A percentile compares a stretch with the other conserved stretches of the same genome.
These are phyloP conservation scores for Tuctoria greenei DNA, from an alignment of 176 grass and related monocot genomes.

Conservation along the genomic window DNA sequence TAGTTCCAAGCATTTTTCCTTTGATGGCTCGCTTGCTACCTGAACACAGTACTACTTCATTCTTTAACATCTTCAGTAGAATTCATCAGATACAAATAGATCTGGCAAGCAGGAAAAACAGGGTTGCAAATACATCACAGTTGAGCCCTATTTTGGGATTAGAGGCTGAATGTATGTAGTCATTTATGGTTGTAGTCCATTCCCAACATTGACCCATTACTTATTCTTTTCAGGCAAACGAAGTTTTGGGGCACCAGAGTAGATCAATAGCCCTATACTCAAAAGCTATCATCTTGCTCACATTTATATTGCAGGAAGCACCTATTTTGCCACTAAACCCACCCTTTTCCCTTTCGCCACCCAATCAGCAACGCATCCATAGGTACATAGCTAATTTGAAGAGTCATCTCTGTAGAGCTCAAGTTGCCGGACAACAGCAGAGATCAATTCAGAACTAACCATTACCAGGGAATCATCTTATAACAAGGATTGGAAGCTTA, in stretches of 20 bases:
- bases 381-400: slow-evolving; percentile 62
- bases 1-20: slow-evolving; percentile 1
- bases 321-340: slow-evolving; percentile 51
- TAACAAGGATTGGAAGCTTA: slow-evolving; percentile 32
- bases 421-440: slow-evolving; percentile 35
- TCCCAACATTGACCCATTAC: neutral
- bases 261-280: slow-evolving; percentile 50
- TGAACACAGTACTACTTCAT: neutral
- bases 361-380: slow-evolving; percentile 48
- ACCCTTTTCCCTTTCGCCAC: slow-evolving; percentile 51
- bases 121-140: neutral
- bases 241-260: slow-evolving; percentile 55
- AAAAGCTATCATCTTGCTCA: slow-evolving; percentile 69
- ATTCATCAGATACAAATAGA: slow-evolving; percentile 4
- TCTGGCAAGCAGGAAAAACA: neutral
- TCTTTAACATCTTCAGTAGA: neutral
- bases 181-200: neutral
- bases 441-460: slow-evolving; percentile 37
- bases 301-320: slow-evolving; percentile 66
- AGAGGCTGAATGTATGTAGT: neutral
- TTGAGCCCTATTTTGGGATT: neutral
- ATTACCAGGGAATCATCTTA: neutral
- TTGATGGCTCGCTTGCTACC: neutral
- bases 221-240: slow-evolving; percentile 49
- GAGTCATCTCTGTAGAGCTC: slow-evolving; percentile 45